Conservation (phyloP, 805 yeast genomes). For the Citeromyces matritensis region DNA sequence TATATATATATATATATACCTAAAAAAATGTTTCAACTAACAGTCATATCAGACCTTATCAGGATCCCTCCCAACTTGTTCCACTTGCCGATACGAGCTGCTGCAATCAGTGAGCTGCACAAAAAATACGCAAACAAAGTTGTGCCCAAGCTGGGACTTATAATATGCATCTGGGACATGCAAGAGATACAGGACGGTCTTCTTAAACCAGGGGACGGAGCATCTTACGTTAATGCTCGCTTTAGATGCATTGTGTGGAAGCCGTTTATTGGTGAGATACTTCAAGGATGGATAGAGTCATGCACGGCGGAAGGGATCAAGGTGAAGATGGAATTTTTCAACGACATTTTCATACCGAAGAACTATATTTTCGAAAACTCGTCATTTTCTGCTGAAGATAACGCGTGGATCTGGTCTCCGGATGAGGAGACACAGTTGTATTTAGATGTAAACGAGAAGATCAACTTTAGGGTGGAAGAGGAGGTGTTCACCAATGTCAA, state of each 20-base stretch:
- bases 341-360: constrained; percentile 83
- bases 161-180: constrained; percentile 74
- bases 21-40: constrained; percentile 64
- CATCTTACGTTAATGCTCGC: constrained; percentile 57
- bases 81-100: constrained; percentile 52
- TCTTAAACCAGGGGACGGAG: constrained; percentile 90
- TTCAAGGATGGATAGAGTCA: constrained; percentile 87
- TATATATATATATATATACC: not conserved
- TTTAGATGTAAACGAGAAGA: constrained; percentile 81
- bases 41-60: constrained; percentile 70
- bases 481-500: constrained; percentile 74
- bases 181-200: constrained; percentile 76
- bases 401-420: constrained; percentile 88
- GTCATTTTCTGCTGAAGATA: constrained; percentile 39
- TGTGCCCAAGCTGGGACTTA: constrained; percentile 72
- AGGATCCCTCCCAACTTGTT: constrained; percentile 82
- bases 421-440: constrained; percentile 65
- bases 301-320: constrained; percentile 82
- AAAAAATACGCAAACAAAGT: constrained; percentile 78
- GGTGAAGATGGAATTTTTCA: constrained; percentile 75
- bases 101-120: constrained; percentile 70
- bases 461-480: constrained; percentile 83
- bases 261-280: constrained; percentile 87
- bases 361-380: constrained; percentile 56
- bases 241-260: constrained; percentile 75